Base-by-base conservation (phyloP, 768 basidiomycete species). In the Boletus huronensis region DNA sequence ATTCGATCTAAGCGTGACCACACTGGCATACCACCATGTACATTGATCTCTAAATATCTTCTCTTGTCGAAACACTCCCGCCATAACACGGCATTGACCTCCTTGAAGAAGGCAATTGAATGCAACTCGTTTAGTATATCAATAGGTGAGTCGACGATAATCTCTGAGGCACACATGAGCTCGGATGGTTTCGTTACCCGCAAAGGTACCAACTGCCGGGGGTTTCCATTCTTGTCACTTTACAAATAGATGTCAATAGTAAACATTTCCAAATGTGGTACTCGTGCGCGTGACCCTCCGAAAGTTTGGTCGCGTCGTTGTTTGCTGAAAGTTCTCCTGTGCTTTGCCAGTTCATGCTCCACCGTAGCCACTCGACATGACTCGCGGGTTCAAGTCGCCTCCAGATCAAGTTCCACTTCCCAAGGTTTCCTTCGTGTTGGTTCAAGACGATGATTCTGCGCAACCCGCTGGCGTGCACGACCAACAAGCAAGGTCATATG, bases 381-480 rank as follows among this genome's bases (percentile, higher is more conserved):
- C 73, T 34, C 75, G 77, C 35, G 74, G 74, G 6, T 60, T 64
- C 34, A 69, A 69, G 42, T 72, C 73, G 0, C 73, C 76, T 26
- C 65, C 64, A 23, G 65, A 67, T 44, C 76, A 76, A 43, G 60
- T 48, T 5, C 66, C 72, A 3, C 69, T 90, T 34, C 88, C 88
- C 32, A 84, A 82, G 55, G 83, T 83, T n/a, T 80, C 82, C 26
- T 90, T 87, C 54, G 74, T 81, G 45, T 78, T 83, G 59, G 77
- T 89, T 25, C 75, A 83, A 58, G 85, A 86, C 64, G 85, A 85
- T 16, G 77, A 76, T 44, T 78, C 81, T 3, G 80, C 79, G 3
- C 76, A 83, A 43, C 83, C 80, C 19, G 75, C 78, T 14, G 87
- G 87, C 9, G 83, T 87, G 3, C 78, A 81, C 47, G 85, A 90